Evolutionary conservation across 2,329 filamentous ascomycete species (phyloP), one percentile per base, ranked within the genome.

Genomic region (Hypocrella siamensis): DNA sequence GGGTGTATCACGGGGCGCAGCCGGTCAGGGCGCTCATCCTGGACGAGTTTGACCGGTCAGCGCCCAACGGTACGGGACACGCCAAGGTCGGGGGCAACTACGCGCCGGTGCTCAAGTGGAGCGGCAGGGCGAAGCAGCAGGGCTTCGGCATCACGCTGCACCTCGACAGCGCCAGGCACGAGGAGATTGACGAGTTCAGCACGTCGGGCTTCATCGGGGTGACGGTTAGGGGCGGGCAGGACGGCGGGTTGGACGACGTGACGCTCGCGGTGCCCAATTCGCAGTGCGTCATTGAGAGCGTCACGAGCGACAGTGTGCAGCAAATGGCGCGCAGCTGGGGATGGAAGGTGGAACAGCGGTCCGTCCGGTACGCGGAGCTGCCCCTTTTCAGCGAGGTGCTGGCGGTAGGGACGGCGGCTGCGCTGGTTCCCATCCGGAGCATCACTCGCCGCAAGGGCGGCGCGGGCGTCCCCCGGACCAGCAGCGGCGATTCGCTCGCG

Each of bases 71-170:
- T 1, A 92, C 82, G 0, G 88, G 88, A 0, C 77, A 74, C 39
- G 88, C 84, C n/a, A 96, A 96, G 60, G 70, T 96, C 3, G 88
- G 90, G 17, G 90, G 88, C 11, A 96, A 96, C 60, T 96, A 96
- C 51, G 88, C 86, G 8, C 88, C 88, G 3, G 88, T 96, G 5
- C 58, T 96, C 46, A 67, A 80, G 34, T 85, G 83, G 67, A 92
- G 82, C 48, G 85, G 93, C 45, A 77, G 70, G 47, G 88, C 90
- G 1, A 64, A 78, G 35, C 60, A 64, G 14, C 70, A 83, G 37
- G 88, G 88, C 19, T 96, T 71, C 48, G 86, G 83, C n/a, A 96
- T 96, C 48, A 96, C 88, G 2, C 64, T 96, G 46, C 88, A 96
- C 53, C 62, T 96, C 33, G 90, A 96, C 57, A 90, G 81, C 52